Base-by-base conservation (phyloP, 2,329 filamentous ascomycete genomes). In the Trichoderma breve region DNA sequence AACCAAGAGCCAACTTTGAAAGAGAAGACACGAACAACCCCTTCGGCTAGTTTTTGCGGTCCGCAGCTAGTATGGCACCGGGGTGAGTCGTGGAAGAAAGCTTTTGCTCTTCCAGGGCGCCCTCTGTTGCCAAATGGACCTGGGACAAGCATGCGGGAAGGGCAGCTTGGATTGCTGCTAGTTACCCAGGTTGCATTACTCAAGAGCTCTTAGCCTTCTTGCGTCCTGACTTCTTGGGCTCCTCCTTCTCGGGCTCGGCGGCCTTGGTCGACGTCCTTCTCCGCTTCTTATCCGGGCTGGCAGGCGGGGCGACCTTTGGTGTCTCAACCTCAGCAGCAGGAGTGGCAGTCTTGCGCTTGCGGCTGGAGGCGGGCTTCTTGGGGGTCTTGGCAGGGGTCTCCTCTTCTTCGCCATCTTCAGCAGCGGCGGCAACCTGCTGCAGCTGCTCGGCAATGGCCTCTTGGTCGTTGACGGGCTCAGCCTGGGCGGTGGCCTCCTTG, bases 201-300 rank as follows among this genome's bases (percentile, higher is more conserved):
- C 76, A 81, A 76, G 79, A 79, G 77, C 78, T 81, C 81, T 82
- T 82, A 83, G 82, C 84, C 86, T 89, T 89, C 85, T 89, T 89
- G 78, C 86, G 86, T 75, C 83, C 84, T 69, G 85, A 87, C 83
- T 88, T 89, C 85, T 88, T 88, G 74, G 86, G 85, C 79, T 90
- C 88, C 78, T 89, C 87, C 75, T 82, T 81, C 71, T 86, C 82
- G 72, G 82, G 79, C 72, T 88, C 87, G 32, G 82, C 82, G 53
- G 83, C 86, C 84, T 90, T 90, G 76, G 80, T 81, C 5, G 86
- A 88, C 11, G 83, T 82, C 72, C 89, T 83, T 81, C 90, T 87
- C 76, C 88, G 85, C 87, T 91, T 91, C 85, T 89, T 89, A 74
- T 88, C 88, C 34, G 88, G 88, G 79, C 86, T 89, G 71, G 84